Evolutionary conservation across 306 rosid genomes (phyloP).

Genomic region (Citrullus amarus): DNA sequence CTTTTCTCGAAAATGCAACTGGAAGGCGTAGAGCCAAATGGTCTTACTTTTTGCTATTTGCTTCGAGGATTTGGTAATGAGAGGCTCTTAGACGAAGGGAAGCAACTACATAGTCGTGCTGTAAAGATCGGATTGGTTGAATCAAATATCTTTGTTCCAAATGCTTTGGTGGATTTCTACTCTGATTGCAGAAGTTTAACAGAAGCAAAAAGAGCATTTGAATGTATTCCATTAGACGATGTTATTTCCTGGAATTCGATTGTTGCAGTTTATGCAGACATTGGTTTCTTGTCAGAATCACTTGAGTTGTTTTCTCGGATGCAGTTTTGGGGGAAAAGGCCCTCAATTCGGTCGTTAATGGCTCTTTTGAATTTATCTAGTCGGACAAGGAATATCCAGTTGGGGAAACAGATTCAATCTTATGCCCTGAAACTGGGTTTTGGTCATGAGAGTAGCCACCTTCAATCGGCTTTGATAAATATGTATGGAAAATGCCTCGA

Average conservation of each 20-base stretch:
- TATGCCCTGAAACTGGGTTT: conserved; percentile 42
- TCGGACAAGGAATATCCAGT: conserved; percentile 24
- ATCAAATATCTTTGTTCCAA: conserved; percentile 49
- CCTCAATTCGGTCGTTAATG: conserved; percentile 52
- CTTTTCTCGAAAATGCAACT: conserved; percentile 34
- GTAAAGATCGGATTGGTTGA: conserved; percentile 46
- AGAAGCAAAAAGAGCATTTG: conserved; percentile 47
- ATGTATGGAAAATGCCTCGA: conserved; percentile 76
- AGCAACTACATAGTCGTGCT: conserved; percentile 44
- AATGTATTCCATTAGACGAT: conserved; percentile 34
- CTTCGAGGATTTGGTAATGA: conserved; percentile 42
- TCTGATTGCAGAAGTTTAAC: conserved; percentile 48
- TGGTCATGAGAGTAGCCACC: conserved; percentile 39
- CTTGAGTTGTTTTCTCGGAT: conserved; percentile 36
- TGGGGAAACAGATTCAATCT: conserved; percentile 66
- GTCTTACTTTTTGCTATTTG: conserved; percentile 62
- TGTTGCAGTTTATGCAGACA: conserved; percentile 40
- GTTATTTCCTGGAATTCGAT: conserved; percentile 92
- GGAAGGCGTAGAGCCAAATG: conserved; percentile 55
- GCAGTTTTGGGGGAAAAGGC: conserved; percentile 55
- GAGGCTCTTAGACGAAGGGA: conserved; percentile 40
- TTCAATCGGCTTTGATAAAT: conserved; percentile 70
- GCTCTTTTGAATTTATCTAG: conserved; percentile 56
- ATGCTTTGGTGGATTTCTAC: conserved; percentile 82
- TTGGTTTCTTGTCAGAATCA: conserved; percentile 26